Evolutionary conservation across 345 rosid species (phyloP).

Genomic region (Mallotus nudiflorus): DNA sequence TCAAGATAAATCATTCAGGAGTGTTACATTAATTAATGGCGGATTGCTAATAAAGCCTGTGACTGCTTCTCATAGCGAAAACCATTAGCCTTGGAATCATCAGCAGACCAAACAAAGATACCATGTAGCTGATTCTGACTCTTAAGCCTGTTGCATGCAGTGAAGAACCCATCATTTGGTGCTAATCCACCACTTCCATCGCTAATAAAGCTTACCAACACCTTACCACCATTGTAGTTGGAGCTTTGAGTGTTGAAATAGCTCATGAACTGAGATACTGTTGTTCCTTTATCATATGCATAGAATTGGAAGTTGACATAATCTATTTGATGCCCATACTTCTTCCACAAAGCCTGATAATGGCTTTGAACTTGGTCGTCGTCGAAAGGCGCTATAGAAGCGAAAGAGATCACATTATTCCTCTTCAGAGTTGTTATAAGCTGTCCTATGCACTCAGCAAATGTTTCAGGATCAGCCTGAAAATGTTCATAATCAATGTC

Average conservation of each 20-base stretch:
- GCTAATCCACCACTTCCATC: slow-evolving; percentile 19
- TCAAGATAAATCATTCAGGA: no score
- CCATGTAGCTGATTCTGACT: slow-evolving; percentile 9
- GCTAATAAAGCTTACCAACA: slow-evolving; percentile 14
- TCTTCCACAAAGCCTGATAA: slow-evolving; percentile 16
- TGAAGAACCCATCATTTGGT: slow-evolving; percentile 14
- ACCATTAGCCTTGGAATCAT: slow-evolving; percentile 14
- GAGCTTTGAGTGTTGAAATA: slow-evolving; percentile 5
- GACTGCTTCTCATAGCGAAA: slow-evolving; percentile 20
- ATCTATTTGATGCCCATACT: slow-evolving; percentile 10
- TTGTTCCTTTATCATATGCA: slow-evolving; percentile 8
- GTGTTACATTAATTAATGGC: neutral
- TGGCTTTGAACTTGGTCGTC: slow-evolving; percentile 16
- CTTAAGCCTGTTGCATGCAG: slow-evolving; percentile 12
- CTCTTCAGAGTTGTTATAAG: slow-evolving; percentile 13
- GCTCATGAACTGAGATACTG: neutral
- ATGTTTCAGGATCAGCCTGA: slow-evolving; percentile 2
- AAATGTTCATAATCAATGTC: slow-evolving; percentile 22
- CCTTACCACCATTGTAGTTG: slow-evolving; percentile 12
- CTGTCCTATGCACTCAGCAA: slow-evolving; percentile 10
- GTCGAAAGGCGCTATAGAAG: slow-evolving; percentile 19
- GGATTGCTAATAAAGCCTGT: slow-evolving; percentile 5
- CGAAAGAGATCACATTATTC: slow-evolving; percentile 11
- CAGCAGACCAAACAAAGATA: slow-evolving; percentile 17
- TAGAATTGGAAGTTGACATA: slow-evolving; percentile 21